Evolutionary conservation across 805 yeast species (phyloP), one percentile per base, ranked within the genome.

Genomic region (Ogataea philodendri): DNA sequence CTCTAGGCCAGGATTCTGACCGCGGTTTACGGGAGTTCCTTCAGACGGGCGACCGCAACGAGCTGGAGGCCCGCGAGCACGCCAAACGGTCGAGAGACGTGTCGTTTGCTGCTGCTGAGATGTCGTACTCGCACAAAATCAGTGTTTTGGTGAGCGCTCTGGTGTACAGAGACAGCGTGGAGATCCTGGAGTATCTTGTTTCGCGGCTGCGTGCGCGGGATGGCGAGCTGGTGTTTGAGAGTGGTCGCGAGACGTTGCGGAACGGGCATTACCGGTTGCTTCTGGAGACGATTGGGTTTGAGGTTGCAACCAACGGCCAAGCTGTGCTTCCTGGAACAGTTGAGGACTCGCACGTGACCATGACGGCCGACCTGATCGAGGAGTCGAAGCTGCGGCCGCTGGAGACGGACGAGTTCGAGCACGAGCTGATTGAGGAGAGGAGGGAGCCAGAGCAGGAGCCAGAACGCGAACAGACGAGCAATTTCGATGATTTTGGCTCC

Each of bases 1-100:
- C 86, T 6, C 22, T 39, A 3, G 37, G 54, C 74, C 84, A 27
- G 65, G 80, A 48, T 42, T 74, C 54, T 59, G 76, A 66, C 51
- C 62, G 59, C 14, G 70, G 56, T 42, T 63, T 68, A 15, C 62
- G 65, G 41, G 63, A 68, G 27, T 90, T 69, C 48, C 69, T 81
- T 44, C 68, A 76, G 22, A 67, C 78, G 5, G 95, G 95, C 15
- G 76, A 77, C 29, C 61, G 65, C 14, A 59, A 56, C 29, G 56
- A 48, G 9, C 47, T 65, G 19, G 65, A 57, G 38, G 67, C 65
- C 39, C 57, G 51, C 15, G 57, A 54, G 3, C 27, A 33, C 10
- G 53, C 62, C 30, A 33, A 14, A 18, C 38, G 37, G 22, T 20
- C 45, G 18, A 26, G 26, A 9, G 53, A 52, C 21, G 28, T 47